Conservation (phyloP, 2,329 filamentous ascomycete species). For the Neonectria punicea region DNA sequence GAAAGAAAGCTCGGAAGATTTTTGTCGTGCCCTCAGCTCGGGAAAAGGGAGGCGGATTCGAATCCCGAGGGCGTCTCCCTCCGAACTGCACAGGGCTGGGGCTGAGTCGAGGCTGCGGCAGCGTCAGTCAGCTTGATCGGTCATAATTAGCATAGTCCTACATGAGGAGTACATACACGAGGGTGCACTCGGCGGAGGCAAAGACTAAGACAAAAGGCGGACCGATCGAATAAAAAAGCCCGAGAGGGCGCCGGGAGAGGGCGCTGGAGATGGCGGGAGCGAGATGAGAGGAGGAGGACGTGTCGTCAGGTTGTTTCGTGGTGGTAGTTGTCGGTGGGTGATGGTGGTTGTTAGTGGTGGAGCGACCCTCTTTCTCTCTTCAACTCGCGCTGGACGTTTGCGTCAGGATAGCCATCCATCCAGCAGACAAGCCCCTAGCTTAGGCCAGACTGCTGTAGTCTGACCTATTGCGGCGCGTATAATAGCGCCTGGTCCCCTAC, state of each 20-base stretch:
- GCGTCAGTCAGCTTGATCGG: constrained; percentile 16
- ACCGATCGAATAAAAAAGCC: constrained; percentile 8
- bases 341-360: neutral
- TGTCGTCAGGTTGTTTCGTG: neutral
- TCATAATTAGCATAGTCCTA: neutral
- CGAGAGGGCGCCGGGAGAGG: constrained; percentile 16
- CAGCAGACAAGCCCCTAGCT: too few species aligned
- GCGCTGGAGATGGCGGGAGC: neutral
- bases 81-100: constrained; percentile 35
- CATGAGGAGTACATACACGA: constrained; percentile 1
- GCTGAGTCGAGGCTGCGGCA: constrained; percentile 41
- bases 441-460: neutral
- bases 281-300: neutral
- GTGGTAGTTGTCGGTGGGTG: neutral
- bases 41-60: neutral
- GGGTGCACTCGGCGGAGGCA: neutral
- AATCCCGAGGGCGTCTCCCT: constrained; percentile 1
- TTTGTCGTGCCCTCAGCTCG: neutral
- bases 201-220: neutral
- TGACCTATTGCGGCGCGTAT: constrained; percentile 1
- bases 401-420: too few species aligned
- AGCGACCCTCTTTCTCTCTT: neutral
- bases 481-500: neutral
- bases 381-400: neutral
- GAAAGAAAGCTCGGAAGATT: neutral